Conservation (phyloP, 768 basidiomycete genomes). For the Xerocomus spinulosus region DNA sequence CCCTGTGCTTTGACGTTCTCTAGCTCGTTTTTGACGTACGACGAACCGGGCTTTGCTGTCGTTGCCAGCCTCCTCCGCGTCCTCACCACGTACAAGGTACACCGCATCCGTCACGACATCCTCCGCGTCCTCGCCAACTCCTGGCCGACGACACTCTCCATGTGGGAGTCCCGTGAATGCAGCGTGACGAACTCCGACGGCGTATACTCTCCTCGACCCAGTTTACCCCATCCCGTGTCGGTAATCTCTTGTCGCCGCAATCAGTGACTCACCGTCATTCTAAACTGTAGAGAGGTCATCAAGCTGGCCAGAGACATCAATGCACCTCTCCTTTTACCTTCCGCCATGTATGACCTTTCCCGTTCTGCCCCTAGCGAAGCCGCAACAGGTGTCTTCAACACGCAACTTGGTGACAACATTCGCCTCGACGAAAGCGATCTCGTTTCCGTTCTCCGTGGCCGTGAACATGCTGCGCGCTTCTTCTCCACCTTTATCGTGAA, state of each 20-base stretch:
- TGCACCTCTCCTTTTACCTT: slow-evolving; percentile 56
- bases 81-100: slow-evolving; percentile 59
- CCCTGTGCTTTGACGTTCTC: slow-evolving; percentile 13
- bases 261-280: slow-evolving; percentile 6
- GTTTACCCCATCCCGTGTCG: slow-evolving; percentile 66
- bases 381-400: slow-evolving; percentile 45
- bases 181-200: slow-evolving; percentile 46
- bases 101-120: slow-evolving; percentile 53
- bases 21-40: slow-evolving; percentile 46
- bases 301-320: slow-evolving; percentile 57
- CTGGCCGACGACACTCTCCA: slow-evolving; percentile 60
- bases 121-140: slow-evolving; percentile 45
- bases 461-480: slow-evolving; percentile 68
- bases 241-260: slow-evolving; percentile 21
- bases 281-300: slow-evolving; percentile 50
- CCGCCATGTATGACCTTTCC: slow-evolving; percentile 79
- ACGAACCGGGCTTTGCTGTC: slow-evolving; percentile 46
- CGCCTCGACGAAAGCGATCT: slow-evolving; percentile 48
- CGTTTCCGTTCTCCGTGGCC: slow-evolving; percentile 57
- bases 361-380: slow-evolving; percentile 61
- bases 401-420: slow-evolving; percentile 37
- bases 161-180: slow-evolving; percentile 69
- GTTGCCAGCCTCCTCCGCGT: slow-evolving; percentile 57
- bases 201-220: slow-evolving; percentile 50
- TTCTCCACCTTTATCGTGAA: slow-evolving; percentile 75